Conservation (phyloP, 1,284 basidiomycete genomes). For the Sphagnurus paluster region DNA sequence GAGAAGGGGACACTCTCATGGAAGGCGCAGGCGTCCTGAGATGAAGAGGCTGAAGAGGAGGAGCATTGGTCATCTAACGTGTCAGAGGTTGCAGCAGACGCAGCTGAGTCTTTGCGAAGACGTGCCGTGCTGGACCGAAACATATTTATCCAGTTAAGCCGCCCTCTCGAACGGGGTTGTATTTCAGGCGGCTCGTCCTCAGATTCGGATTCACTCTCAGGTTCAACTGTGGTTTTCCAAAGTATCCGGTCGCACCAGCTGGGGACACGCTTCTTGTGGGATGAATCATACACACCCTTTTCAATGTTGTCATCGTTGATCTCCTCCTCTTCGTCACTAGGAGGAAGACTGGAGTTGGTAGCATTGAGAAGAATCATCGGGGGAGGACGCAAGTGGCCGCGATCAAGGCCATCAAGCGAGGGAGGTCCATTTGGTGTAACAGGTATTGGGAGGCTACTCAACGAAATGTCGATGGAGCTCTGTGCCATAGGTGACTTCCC, state of each 20-base stretch:
- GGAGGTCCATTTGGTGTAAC: constrained; percentile 13
- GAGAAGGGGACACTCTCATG: too few species aligned
- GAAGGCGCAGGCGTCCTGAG: too few species aligned
- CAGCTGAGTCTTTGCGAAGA: constrained; percentile 51
- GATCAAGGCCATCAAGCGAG: constrained; percentile 22
- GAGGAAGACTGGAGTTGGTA: constrained; percentile 30
- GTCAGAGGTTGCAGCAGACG: too few species aligned
- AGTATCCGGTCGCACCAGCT: constrained; percentile 84
- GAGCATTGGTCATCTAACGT: too few species aligned
- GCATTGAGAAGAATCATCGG: constrained; percentile 42
- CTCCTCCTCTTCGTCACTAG: too few species aligned
- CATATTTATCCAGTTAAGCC: too few species aligned
- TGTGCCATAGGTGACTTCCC: constrained; percentile 6
- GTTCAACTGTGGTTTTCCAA: constrained; percentile 69
- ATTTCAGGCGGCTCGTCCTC: constrained; percentile 29
- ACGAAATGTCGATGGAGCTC: constrained; percentile 16
- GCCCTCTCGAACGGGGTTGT: too few species aligned
- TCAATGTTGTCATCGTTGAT: constrained; percentile 38
- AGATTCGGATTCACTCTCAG: constrained; percentile 39
- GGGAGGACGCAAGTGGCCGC: constrained; percentile 35
- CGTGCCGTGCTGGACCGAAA: constrained; percentile 38
- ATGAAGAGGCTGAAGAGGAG: too few species aligned
- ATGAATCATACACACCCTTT: constrained; percentile 74
- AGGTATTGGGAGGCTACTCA: constrained; percentile 5
- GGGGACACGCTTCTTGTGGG: constrained; percentile 77